Conservation (phyloP, 768 basidiomycete species). For the Amanita pallidorosea region DNA sequence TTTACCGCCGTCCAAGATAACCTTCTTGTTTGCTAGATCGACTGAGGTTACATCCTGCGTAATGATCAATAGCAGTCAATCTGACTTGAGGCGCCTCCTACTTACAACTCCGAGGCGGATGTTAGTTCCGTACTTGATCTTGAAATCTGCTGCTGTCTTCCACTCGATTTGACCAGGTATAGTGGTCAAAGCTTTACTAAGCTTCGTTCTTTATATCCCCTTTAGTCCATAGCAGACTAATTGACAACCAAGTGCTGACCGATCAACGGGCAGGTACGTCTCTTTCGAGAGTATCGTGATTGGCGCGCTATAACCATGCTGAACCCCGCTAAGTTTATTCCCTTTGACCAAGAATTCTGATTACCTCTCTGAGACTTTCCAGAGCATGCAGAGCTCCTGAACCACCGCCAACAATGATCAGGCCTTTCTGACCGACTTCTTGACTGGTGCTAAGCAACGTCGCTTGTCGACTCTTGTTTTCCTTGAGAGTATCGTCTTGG, state of each 20-base stretch:
- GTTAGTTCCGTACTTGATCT: slow-evolving; percentile 61
- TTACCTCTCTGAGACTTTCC: slow-evolving; percentile 74
- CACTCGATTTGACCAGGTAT: slow-evolving; percentile 73
- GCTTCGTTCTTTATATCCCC: slow-evolving; percentile 51
- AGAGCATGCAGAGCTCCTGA: slow-evolving; percentile 67
- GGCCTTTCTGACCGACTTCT: slow-evolving; percentile 45
- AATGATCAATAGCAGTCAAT: slow-evolving; percentile 3
- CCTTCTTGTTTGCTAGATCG: slow-evolving; percentile 49
- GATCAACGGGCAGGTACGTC: slow-evolving; percentile 72
- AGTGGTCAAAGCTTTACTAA: slow-evolving; percentile 77
- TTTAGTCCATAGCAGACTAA: not conserved
- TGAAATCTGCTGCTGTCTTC: slow-evolving; percentile 61
- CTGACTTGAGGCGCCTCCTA: not conserved
- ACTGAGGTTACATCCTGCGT: slow-evolving; percentile 59
- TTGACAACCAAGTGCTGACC: slow-evolving; percentile 27
- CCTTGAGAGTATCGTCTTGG: slow-evolving; percentile 46
- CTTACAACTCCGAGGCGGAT: slow-evolving; percentile 50
- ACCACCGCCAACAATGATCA: slow-evolving; percentile 83
- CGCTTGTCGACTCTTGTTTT: slow-evolving; percentile 55
- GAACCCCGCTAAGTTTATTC: not conserved
- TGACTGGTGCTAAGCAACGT: slow-evolving; percentile 36
- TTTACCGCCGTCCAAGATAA: slow-evolving; percentile 49
- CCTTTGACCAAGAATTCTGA: not conserved
- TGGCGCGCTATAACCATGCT: slow-evolving; percentile 71
- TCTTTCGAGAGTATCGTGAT: slow-evolving; percentile 80